Conservation (phyloP, 495 filamentous ascomycete species). For the Cladorrhinum samala region DNA sequence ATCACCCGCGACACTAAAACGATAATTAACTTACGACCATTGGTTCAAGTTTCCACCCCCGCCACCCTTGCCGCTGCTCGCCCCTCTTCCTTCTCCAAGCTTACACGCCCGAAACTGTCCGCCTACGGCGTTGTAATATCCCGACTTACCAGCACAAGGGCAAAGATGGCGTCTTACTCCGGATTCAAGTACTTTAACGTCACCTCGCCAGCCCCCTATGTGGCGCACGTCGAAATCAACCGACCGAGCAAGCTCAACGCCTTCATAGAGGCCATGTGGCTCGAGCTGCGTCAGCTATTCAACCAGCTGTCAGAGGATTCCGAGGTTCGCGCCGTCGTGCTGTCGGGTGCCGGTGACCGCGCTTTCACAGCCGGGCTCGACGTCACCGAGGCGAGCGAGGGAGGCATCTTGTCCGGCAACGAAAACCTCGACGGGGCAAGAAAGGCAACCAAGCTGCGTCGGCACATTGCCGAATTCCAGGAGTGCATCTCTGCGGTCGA, state of each 20-base stretch:
- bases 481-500: conserved; percentile 68
- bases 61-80: background rate
- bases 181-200: conserved; percentile 71
- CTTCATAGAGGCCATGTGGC: conserved; percentile 87
- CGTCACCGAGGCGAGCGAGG: conserved; percentile 57
- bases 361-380: conserved; percentile 86
- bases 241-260: conserved; percentile 85
- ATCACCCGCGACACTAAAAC: too few relatives aligned
- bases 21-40: background rate
- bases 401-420: conserved; percentile 26
- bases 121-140: background rate
- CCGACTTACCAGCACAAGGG: background rate
- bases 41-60: background rate
- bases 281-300: conserved; percentile 71
- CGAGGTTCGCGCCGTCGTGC: conserved; percentile 68
- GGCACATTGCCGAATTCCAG: conserved; percentile 73
- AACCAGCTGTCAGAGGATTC: conserved; percentile 63
- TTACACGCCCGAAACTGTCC: too few relatives aligned
- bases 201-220: conserved; percentile 60
- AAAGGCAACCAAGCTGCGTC: conserved; percentile 55
- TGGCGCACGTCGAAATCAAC: conserved; percentile 92
- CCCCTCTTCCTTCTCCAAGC: background rate
- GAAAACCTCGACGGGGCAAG: conserved; percentile 54
- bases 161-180: conserved; percentile 24
- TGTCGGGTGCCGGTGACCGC: conserved; percentile 74